Percentiles rank a stretch among this genome's conserved stretches.
These are phyloP conservation scores for Arctium minus DNA, from an alignment of 129 eudicot species.

Conservation along the genomic window DNA sequence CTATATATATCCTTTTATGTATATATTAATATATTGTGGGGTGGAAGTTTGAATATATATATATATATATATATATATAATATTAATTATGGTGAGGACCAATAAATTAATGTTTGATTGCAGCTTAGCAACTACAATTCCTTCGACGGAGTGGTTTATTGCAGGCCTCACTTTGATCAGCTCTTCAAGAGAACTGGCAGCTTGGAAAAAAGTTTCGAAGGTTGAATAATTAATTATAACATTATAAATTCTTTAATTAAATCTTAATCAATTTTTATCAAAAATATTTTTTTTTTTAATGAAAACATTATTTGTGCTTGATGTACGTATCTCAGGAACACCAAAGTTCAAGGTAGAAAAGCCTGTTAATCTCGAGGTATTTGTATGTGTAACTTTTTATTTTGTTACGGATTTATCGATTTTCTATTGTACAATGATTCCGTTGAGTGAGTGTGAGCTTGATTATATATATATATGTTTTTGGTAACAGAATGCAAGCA, in stretches of 20 bases:
- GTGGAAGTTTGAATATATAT: not conserved
- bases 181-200: slow-evolving; percentile 95
- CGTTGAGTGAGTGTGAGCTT: not conserved
- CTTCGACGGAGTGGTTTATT: slow-evolving; percentile 86
- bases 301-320: not conserved
- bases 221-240: slow-evolving; percentile 11
- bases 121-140: slow-evolving; percentile 93
- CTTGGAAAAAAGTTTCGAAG: slow-evolving; percentile 92
- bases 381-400: not conserved
- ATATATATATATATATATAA: too few relatives aligned
- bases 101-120: not conserved
- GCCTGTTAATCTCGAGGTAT: slow-evolving; percentile 43
- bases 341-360: slow-evolving; percentile 52
- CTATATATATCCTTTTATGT: too few relatives aligned
- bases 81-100: not conserved
- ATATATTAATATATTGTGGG: not conserved
- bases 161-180: slow-evolving; percentile 93
- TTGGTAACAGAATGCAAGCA: slow-evolving; percentile 34
- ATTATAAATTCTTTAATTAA: not conserved
- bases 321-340: slow-evolving; percentile 37
- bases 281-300: not conserved
- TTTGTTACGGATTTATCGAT: not conserved
- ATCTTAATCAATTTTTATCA: not conserved
- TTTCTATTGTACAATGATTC: not conserved
- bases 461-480: not conserved